Percentiles rank a stretch among this genome's conserved stretches.
These are phyloP conservation scores for Hortiboletus rubellus DNA, from an alignment of 1,284 basidiomycete species.

Conservation along the genomic window DNA sequence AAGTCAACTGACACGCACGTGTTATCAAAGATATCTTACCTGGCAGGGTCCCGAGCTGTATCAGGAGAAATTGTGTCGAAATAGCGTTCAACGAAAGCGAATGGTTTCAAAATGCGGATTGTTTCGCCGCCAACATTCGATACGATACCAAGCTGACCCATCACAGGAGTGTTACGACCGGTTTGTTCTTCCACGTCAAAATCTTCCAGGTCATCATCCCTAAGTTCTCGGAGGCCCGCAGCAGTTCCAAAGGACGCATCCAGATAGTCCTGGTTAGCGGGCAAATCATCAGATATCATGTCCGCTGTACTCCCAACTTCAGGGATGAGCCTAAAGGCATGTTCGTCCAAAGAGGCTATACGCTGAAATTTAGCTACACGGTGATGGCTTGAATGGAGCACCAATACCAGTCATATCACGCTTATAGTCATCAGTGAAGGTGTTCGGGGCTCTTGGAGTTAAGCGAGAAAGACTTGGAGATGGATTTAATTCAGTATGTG, in stretches of 20 bases:
- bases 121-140: conserved; percentile 82
- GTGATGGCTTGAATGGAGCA: neutral
- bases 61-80: conserved; percentile 69
- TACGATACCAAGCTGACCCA: conserved; percentile 46
- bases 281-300: conserved; percentile 90
- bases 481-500: neutral
- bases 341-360: conserved; percentile 78
- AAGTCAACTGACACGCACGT: conserved; percentile 15
- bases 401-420: conserved; percentile 37
- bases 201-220: conserved; percentile 70
- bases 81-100: conserved; percentile 68
- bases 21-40: conserved; percentile 41
- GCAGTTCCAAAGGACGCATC: conserved; percentile 79
- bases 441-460: conserved; percentile 9
- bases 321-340: conserved; percentile 75
- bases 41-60: conserved; percentile 41
- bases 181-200: conserved; percentile 50
- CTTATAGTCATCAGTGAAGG: conserved; percentile 4
- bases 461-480: conserved; percentile 12
- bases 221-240: conserved; percentile 69
- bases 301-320: conserved; percentile 80
- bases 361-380: conserved; percentile 6
- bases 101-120: conserved; percentile 70
- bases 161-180: conserved; percentile 22
- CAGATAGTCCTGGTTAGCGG: conserved; percentile 85